These are phyloP conservation scores for Kodamaea laetipori DNA, from an alignment of 805 yeast species.

Conservation along the genomic window DNA sequence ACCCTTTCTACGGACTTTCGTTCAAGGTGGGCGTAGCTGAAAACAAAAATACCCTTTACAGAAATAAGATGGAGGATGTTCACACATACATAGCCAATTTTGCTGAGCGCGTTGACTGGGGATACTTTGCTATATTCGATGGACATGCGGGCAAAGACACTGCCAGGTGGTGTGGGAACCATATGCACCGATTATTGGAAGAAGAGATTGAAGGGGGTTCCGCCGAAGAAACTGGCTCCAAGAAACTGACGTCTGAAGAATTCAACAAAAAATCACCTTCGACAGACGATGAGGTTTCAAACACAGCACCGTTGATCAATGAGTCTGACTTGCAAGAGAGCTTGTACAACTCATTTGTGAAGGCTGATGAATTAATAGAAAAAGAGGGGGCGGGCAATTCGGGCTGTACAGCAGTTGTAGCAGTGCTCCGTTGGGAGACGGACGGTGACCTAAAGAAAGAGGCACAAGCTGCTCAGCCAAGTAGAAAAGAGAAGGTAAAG, in stretches of 20 bases:
- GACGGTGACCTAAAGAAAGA: conserved; percentile 14
- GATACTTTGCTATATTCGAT: conserved; percentile 92
- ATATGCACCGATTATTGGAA: conserved; percentile 70
- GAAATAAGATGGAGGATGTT: conserved; percentile 94
- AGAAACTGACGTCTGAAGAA: conserved; percentile 31
- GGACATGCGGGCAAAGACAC: conserved; percentile 96
- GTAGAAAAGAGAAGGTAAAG: conserved; percentile 18
- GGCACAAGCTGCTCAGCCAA: conserved; percentile 17
- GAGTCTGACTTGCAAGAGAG: conserved; percentile 61
- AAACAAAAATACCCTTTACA: conserved; percentile 74
- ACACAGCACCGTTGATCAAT: conserved; percentile 21
- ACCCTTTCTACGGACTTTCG: conserved; percentile 60
- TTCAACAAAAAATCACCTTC: conserved; percentile 5
- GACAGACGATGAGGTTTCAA: conserved; percentile 8
- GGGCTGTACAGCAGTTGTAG: conserved; percentile 96
- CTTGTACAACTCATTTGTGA: conserved; percentile 66
- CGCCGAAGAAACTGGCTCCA: conserved; percentile 21
- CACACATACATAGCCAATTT: conserved; percentile 91
- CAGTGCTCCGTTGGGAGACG: conserved; percentile 82
- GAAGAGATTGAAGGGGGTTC: conserved; percentile 43
- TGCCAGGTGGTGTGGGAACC: conserved; percentile 93
- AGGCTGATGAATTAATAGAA: conserved; percentile 71
- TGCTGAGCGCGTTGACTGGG: conserved; percentile 90
- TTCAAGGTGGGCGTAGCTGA: conserved; percentile 92
- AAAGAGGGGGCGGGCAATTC: conserved; percentile 67